Conservation (phyloP, 2,329 filamentous ascomycete species). For the Phaeosphaeriaceae sp. region DNA sequence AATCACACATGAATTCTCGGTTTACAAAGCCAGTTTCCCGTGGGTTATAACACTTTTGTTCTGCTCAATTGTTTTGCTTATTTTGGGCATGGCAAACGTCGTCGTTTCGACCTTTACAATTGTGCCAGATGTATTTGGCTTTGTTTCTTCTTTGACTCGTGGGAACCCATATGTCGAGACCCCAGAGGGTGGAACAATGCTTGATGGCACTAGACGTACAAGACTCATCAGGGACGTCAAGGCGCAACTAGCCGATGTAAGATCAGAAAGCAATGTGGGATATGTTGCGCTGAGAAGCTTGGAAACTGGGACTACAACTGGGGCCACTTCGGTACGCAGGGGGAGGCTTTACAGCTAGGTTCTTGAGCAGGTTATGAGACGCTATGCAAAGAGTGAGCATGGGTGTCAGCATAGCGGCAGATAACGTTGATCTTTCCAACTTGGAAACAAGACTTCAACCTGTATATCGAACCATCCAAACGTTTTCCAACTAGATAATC, state of each 20-base stretch:
- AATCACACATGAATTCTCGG: background rate
- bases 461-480: too few species aligned
- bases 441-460: too few species aligned
- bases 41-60: constrained; percentile 1
- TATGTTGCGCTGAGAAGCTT: constrained; percentile 23
- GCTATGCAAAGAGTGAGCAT: too few species aligned
- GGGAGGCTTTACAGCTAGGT: too few species aligned
- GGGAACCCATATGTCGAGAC: constrained; percentile 25
- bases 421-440: too few species aligned
- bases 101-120: constrained; percentile 3
- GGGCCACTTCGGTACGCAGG: too few species aligned
- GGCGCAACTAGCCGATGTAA: constrained; percentile 27
- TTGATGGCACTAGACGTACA: constrained; percentile 25
- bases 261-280: constrained; percentile 16
- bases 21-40: constrained; percentile 4
- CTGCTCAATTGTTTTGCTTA: background rate
- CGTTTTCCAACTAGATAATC: too few species aligned
- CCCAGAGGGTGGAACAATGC: constrained; percentile 15
- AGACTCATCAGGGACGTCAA: constrained; percentile 22
- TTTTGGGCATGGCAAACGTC: constrained; percentile 1
- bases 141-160: constrained; percentile 25
- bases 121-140: constrained; percentile 29
- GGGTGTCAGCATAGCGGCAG: too few species aligned
- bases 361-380: too few species aligned
- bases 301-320: background rate